Percentiles rank a stretch among this genome's conserved stretches.
These are phyloP conservation scores for Conidiobolus incongruus DNA, from an alignment of 371 early-diverging fungal species.

Conservation along the genomic window DNA sequence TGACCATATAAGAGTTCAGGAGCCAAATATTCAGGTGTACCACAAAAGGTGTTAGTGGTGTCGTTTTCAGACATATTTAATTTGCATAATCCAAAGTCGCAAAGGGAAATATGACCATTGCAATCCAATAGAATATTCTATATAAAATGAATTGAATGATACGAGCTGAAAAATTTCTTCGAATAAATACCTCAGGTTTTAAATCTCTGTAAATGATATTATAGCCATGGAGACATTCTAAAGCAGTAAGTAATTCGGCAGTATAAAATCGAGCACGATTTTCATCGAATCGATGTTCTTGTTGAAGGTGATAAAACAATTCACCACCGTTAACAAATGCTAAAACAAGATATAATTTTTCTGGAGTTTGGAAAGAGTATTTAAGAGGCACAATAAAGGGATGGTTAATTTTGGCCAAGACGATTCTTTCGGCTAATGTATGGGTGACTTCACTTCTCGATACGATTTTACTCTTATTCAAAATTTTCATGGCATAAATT, in stretches of 20 bases:
- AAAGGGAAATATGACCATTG: conserved; percentile 90
- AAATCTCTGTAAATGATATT: conserved; percentile 79
- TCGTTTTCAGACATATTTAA: conserved; percentile 81
- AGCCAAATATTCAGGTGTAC: conserved; percentile 98
- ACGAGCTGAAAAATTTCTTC: no score
- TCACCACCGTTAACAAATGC: conserved; percentile 91
- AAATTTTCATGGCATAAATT: conserved; percentile 94
- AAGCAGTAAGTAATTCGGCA: conserved; percentile 48
- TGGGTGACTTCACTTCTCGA: conserved; percentile 72
- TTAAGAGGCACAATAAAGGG: conserved; percentile 77
- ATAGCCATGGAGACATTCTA: conserved; percentile 74
- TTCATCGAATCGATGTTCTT: conserved; percentile 46
- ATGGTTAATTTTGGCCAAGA: conserved; percentile 58
- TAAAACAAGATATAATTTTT: conserved; percentile 71
- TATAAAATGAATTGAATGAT: background rate
- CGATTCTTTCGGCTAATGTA: conserved; percentile 76
- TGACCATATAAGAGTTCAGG: conserved; percentile 85
- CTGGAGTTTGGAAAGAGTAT: conserved; percentile 67
- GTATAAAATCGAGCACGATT: conserved; percentile 42
- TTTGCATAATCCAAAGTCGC: conserved; percentile 97
- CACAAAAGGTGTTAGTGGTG: conserved; percentile 91
- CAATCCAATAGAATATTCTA: conserved; percentile 82
- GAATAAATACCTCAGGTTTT: conserved; percentile 47
- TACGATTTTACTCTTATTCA: conserved; percentile 85
- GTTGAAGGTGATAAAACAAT: conserved; percentile 73